Evolutionary conservation across 2,329 filamentous ascomycete genomes (phyloP).

Genomic region (Fonsecaea multimorphosa): DNA sequence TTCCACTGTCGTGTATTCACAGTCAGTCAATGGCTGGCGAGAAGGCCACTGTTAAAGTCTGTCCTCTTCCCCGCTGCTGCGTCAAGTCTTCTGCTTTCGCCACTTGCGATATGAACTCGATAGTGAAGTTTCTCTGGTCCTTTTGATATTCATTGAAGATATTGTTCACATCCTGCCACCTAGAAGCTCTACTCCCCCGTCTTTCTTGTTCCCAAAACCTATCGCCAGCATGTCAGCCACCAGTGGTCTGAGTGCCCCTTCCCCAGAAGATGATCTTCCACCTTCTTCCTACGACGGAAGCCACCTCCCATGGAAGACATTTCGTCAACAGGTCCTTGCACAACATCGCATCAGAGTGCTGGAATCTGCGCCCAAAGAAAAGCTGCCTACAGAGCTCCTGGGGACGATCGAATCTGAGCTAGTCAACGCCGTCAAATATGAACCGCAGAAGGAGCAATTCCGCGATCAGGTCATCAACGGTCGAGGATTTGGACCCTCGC

Average conservation of each 20-base stretch:
- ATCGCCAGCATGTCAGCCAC: constrained; percentile 17
- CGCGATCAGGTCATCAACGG: constrained; percentile 34
- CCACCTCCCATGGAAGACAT: constrained; percentile 36
- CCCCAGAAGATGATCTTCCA: constrained; percentile 23
- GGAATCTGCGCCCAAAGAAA: constrained; percentile 30
- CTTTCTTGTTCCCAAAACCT: background rate
- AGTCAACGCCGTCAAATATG: constrained; percentile 27
- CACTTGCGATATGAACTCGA: too few species aligned
- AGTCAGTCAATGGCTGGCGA: background rate
- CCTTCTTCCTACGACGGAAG: constrained; percentile 34
- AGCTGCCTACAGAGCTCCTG: constrained; percentile 31
- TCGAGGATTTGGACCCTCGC: constrained; percentile 37
- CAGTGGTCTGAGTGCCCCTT: background rate
- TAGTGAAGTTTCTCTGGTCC: too few species aligned
- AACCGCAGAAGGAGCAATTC: constrained; percentile 32
- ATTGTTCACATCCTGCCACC: background rate
- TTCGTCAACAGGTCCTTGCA: constrained; percentile 35
- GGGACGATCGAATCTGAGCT: constrained; percentile 33
- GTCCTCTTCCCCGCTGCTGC: background rate
- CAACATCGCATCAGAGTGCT: constrained; percentile 37
- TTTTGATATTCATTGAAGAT: background rate
- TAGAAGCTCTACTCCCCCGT: background rate
- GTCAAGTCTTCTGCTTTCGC: background rate
- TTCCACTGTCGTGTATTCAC: background rate
- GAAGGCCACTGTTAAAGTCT: background rate